phyloP scores from a whole-genome alignment of 2,329 filamentous ascomycete species.

The Knufia petricola region DNA sequence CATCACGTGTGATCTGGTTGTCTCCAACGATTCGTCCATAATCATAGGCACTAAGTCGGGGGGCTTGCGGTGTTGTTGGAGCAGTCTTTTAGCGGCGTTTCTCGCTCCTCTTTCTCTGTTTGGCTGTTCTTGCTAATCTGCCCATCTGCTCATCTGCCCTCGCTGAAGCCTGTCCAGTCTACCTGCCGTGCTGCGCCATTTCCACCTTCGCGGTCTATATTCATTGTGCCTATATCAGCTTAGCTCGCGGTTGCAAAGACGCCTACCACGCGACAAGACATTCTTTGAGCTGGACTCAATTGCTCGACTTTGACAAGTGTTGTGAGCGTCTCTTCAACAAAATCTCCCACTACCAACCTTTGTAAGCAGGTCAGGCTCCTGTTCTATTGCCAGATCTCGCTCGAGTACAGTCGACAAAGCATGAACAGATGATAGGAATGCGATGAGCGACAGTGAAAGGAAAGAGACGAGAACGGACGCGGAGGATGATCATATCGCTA shows the following conservation, averaged over 20 bases:
- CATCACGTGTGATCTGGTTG: no score
- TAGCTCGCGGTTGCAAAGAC: not conserved
- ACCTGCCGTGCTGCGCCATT: not conserved
- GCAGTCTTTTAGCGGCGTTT: no score
- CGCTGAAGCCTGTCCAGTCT: slow-evolving; percentile 5
- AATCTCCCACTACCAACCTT: not conserved
- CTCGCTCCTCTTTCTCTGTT: not conserved
- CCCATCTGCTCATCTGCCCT: slow-evolving; percentile 6
- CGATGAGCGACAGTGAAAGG: slow-evolving; percentile 9
- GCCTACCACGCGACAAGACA: slow-evolving; percentile 1
- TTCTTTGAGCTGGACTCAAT: slow-evolving; percentile 8
- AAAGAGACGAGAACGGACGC: slow-evolving; percentile 5
- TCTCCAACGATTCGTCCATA: no score
- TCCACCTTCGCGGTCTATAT: slow-evolving; percentile 2
- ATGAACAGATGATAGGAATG: slow-evolving; percentile 6
- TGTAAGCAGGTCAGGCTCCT: not conserved
- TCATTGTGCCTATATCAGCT: not conserved
- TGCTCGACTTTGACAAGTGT: not conserved
- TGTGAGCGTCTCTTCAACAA: not conserved
- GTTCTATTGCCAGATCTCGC: not conserved
- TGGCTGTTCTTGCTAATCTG: slow-evolving; percentile 4
- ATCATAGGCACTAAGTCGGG: no score
- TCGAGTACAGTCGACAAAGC: not conserved
- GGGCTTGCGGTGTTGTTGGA: no score
- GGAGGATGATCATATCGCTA: slow-evolving; percentile 2